Conservation (phyloP, 495 filamentous ascomycete genomes). For the Clohesyomyces aquaticus region DNA sequence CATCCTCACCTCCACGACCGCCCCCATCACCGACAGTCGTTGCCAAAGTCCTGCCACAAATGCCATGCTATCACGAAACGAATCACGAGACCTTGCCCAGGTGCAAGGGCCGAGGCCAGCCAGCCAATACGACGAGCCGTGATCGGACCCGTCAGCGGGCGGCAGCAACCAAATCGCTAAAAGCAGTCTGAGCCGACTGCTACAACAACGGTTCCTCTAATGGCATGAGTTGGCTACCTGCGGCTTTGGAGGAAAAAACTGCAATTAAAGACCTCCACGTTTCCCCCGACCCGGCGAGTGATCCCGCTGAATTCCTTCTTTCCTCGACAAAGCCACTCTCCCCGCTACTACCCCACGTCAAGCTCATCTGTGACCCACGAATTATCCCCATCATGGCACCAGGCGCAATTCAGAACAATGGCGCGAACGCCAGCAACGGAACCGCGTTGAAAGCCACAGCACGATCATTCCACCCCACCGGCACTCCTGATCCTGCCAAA, state of each 20-base stretch:
- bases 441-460: conserved; percentile 38
- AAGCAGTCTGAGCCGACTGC: conserved; percentile 27
- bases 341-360: conserved; percentile 21
- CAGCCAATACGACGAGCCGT: conserved; percentile 12
- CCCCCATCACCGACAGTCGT: background rate
- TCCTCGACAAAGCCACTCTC: conserved; percentile 21
- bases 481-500: conserved; percentile 51
- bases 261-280: conserved; percentile 6
- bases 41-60: background rate
- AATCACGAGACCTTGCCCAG: conserved; percentile 26
- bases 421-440: conserved; percentile 20
- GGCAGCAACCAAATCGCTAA: conserved; percentile 25
- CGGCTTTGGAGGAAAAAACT: conserved; percentile 11
- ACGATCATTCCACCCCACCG: conserved; percentile 55
- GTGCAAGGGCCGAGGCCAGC: background rate
- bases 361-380: background rate
- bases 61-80: background rate
- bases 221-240: conserved; percentile 30
- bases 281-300: background rate
- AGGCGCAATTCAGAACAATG: conserved; percentile 31
- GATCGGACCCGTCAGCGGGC: conserved; percentile 18
- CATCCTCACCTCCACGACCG: background rate
- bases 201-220: conserved; percentile 20
- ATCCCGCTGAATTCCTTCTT: background rate
- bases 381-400: conserved; percentile 36